Percentiles rank a stretch among this genome's conserved stretches.
Conservation (phyloP, 2,329 filamentous ascomycete genomes). For the Chalaropsis ovoidea region DNA sequence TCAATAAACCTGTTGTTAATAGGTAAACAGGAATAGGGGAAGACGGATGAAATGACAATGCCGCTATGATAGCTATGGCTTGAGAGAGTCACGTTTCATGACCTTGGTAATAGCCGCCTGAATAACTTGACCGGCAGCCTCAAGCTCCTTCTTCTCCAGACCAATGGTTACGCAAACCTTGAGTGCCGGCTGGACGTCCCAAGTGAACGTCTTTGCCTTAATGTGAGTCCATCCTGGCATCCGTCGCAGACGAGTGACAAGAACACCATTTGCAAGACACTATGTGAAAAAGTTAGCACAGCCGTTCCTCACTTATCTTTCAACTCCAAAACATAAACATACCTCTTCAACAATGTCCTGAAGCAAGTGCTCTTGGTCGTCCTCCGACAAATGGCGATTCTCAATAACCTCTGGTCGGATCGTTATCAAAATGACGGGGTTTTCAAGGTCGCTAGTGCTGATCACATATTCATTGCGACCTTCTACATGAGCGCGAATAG, state of each 20-base stretch:
- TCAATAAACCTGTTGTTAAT: neutral
- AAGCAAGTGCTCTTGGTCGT: conserved; percentile 75
- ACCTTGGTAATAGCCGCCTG: conserved; percentile 91
- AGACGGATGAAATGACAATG: neutral
- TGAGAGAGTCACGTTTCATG: conserved; percentile 47
- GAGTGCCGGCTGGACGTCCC: conserved; percentile 65
- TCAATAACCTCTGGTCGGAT: conserved; percentile 75
- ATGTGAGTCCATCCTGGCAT: conserved; percentile 56
- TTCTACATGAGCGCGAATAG: conserved; percentile 78
- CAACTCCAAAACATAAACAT: conserved; percentile 31
- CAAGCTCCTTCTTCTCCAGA: conserved; percentile 84
- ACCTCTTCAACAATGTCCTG: conserved; percentile 97
- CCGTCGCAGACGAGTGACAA: conserved; percentile 78
- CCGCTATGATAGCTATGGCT: conserved; percentile 10
- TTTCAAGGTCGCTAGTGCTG: conserved; percentile 71
- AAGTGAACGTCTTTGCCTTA: conserved; percentile 57
- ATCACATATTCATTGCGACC: conserved; percentile 87
- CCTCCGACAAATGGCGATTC: conserved; percentile 53
- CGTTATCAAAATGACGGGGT: conserved; percentile 73
- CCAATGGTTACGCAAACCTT: conserved; percentile 87
- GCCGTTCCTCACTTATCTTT: neutral
- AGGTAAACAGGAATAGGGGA: conserved; percentile 7
- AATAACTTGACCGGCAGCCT: conserved; percentile 82
- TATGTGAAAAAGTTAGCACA: conserved; percentile 33
- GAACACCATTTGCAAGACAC: conserved; percentile 75